Evolutionary conservation across 2,329 filamentous ascomycete genomes (phyloP), one percentile per base, ranked within the genome.

Genomic region (Leptographium lundbergii): DNA sequence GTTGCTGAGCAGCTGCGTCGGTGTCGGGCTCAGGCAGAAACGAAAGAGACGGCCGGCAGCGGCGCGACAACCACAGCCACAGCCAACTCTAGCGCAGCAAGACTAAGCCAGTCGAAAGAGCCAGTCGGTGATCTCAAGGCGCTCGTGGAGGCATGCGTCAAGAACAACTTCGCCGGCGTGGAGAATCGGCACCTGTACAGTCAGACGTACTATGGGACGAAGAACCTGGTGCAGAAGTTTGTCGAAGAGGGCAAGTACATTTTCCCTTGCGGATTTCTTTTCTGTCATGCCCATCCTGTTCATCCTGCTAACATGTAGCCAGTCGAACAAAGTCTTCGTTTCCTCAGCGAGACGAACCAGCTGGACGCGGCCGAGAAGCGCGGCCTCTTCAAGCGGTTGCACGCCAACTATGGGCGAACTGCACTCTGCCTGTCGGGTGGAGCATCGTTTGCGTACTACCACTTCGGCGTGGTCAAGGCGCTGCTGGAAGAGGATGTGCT

Each of bases 181-280:
- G 94, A 99, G 71, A 97, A 96, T 67, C 85, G 92, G 11, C 82
- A 90, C 58, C 74, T 99, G n/a, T 99, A 99, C 70, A 95, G 89
- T 67, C 91, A 97, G 74, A 95, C 92, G 3, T 99, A 99, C 69
- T 96, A 91, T 66, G 94, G 94, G 36, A 97, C 94, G n/a, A 99
- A 99, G 72, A 84, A 94, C 62, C 73, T 96, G 63, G 89, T 96
- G 34, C 94, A 97, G 72, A 85, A 86, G 59, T 97, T 92, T 68
- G 76, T 96, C 52, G 89, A 96, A 62, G 91, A 97, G 73, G 78
- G 84, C 85, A 27, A 69, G 63, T 42, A 2, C 9, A 34, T 34
- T 11, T 5, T 34, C 32, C 32, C 9, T 34, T 1, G 32, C 9
- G 9, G 32, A 4, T 29, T 29, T 29, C 27, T 7, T 24, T 39